phyloP scores from a whole-genome alignment of 2,329 filamentous ascomycete genomes.

The Botrytis deweyae region DNA sequence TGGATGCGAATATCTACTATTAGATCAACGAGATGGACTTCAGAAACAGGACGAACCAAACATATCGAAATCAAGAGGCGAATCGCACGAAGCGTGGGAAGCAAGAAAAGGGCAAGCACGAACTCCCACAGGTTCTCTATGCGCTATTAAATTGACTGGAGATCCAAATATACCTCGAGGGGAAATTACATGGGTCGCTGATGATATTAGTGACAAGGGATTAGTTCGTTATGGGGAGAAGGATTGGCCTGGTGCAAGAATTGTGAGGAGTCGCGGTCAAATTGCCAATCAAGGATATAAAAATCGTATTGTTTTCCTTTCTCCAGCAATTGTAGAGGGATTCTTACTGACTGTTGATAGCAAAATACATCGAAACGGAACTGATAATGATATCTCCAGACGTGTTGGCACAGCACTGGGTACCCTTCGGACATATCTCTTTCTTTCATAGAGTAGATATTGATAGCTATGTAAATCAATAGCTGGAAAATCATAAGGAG shows the following conservation, averaged over 20 bases:
- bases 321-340: constrained; percentile 3
- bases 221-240: constrained; percentile 64
- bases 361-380: constrained; percentile 71
- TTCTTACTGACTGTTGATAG: constrained; percentile 46
- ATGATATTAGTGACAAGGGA: constrained; percentile 70
- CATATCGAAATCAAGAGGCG: constrained; percentile 43
- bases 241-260: constrained; percentile 69
- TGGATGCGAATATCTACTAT: constrained; percentile 81
- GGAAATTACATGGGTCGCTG: constrained; percentile 76
- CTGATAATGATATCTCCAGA: constrained; percentile 78
- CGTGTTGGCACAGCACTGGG: constrained; percentile 79
- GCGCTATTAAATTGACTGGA: constrained; percentile 88
- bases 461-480: constrained; percentile 45
- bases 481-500: neutral
- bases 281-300: constrained; percentile 71
- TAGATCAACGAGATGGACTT: constrained; percentile 69
- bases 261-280: constrained; percentile 75
- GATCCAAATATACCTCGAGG: constrained; percentile 88
- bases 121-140: constrained; percentile 65
- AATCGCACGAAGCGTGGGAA: constrained; percentile 50
- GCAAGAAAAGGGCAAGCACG: constrained; percentile 47
- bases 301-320: constrained; percentile 57
- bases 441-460: constrained; percentile 62
- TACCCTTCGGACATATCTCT: constrained; percentile 59
- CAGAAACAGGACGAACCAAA: constrained; percentile 42